Percentiles rank a stretch among this genome's conserved stretches.
These are phyloP conservation scores for Megacollybia platyphylla DNA, from an alignment of 1,284 basidiomycete species.

Conservation along the genomic window DNA sequence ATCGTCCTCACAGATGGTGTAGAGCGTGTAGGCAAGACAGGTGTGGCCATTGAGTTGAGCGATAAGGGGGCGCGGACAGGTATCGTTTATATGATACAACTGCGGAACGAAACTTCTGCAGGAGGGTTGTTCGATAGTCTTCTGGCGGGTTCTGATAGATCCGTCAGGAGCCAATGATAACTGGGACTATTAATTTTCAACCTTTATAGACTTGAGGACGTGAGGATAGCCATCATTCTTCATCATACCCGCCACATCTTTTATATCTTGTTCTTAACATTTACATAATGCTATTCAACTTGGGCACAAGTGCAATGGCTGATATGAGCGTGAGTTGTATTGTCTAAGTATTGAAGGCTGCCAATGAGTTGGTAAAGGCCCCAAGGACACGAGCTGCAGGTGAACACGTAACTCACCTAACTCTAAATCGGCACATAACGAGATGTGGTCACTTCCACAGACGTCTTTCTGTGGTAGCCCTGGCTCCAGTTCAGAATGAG, in stretches of 20 bases:
- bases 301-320: not conserved
- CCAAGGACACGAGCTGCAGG: not conserved
- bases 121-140: slow-evolving; percentile 79
- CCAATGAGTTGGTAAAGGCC: not conserved
- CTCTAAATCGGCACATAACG: slow-evolving; percentile 46
- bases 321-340: not conserved
- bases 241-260: slow-evolving; percentile 6
- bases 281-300: not conserved
- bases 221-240: not conserved
- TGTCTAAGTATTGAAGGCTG: not conserved
- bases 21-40: slow-evolving; percentile 94
- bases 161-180: not conserved
- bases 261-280: slow-evolving; percentile 3
- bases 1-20: slow-evolving; percentile 94
- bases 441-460: slow-evolving; percentile 82
- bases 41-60: slow-evolving; percentile 92
- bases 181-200: not conserved
- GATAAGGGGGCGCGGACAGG: slow-evolving; percentile 87
- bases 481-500: slow-evolving; percentile 46
- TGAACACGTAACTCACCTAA: not conserved
- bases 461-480: slow-evolving; percentile 75
- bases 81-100: slow-evolving; percentile 94
- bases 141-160: slow-evolving; percentile 71
- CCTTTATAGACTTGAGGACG: not conserved
- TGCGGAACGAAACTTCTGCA: slow-evolving; percentile 81